Evolutionary conservation across 2,329 filamentous ascomycete species (phyloP).

Genomic region (Thermoascus crustaceus): DNA sequence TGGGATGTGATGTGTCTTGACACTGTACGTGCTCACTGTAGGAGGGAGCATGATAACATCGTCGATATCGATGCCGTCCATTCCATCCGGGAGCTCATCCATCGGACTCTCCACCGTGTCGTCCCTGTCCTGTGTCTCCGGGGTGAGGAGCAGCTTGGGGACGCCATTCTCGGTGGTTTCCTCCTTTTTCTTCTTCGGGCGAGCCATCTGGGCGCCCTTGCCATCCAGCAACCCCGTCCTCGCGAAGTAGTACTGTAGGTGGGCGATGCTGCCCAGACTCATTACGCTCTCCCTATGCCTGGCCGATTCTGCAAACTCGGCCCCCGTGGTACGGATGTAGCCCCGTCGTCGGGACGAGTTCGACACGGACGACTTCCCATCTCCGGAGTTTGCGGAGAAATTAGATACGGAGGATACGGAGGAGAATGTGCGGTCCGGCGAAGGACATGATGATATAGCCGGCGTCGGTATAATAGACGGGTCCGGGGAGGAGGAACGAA

Average conservation of each 20-base stretch:
- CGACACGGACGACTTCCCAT: slow-evolving; percentile 36
- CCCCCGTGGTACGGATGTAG: slow-evolving; percentile 80
- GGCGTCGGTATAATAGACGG: slow-evolving; percentile 35
- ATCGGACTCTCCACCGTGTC: slow-evolving; percentile 47
- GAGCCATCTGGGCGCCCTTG: slow-evolving; percentile 77
- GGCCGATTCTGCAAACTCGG: slow-evolving; percentile 83
- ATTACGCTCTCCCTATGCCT: slow-evolving; percentile 88
- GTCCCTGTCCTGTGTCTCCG: slow-evolving; percentile 30
- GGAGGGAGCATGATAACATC: slow-evolving; percentile 85
- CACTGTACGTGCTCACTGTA: slow-evolving; percentile 90
- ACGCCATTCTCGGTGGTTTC: slow-evolving; percentile 26
- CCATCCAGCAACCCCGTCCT: slow-evolving; percentile 87
- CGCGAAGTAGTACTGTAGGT: slow-evolving; percentile 97
- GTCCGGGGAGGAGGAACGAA: slow-evolving; percentile 31
- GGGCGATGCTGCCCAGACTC: slow-evolving; percentile 91
- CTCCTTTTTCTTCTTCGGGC: slow-evolving; percentile 54
- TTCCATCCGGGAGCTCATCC: slow-evolving; percentile 28
- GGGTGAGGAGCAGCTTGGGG: slow-evolving; percentile 32
- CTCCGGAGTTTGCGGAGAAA: slow-evolving; percentile 35
- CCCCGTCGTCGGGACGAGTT: slow-evolving; percentile 55
- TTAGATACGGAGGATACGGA: slow-evolving; percentile 39
- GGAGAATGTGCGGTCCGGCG: slow-evolving; percentile 38
- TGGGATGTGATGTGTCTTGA: slow-evolving; percentile 70
- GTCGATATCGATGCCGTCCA: slow-evolving; percentile 45
- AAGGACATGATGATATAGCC: slow-evolving; percentile 37